Percentiles rank a stretch among this genome's conserved stretches.
These are phyloP conservation scores for Epithemia pelagica DNA, from an alignment of 108 stramenopile species.

Conservation along the genomic window DNA sequence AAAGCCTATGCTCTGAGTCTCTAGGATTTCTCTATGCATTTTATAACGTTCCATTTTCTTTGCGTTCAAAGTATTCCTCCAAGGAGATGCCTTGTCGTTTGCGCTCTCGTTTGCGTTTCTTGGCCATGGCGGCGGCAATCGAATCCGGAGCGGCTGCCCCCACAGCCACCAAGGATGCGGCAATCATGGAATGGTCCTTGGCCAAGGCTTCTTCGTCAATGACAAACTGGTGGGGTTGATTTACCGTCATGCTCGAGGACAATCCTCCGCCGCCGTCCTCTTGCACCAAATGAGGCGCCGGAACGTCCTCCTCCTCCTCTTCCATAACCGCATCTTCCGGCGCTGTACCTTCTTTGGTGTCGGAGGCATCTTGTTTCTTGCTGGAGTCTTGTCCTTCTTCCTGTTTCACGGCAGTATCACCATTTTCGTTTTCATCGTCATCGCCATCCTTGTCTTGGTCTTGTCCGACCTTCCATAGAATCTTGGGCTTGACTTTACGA, in stretches of 20 bases:
- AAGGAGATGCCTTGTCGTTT: slow-evolving; percentile 69
- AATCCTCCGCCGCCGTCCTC: slow-evolving; percentile 28
- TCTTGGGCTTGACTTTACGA: slow-evolving; percentile 83
- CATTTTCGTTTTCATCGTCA: slow-evolving; percentile 22
- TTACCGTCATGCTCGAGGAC: slow-evolving; percentile 24
- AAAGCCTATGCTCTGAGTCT: no score
- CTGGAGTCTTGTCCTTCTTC: slow-evolving; percentile 12
- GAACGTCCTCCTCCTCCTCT: slow-evolving; percentile 10
- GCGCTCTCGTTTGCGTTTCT: slow-evolving; percentile 32
- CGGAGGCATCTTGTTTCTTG: slow-evolving; percentile 9
- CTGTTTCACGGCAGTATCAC: neutral
- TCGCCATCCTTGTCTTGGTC: slow-evolving; percentile 46
- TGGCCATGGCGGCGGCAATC: slow-evolving; percentile 33
- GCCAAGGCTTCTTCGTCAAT: slow-evolving; percentile 75
- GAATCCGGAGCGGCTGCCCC: slow-evolving; percentile 13
- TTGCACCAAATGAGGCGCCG: slow-evolving; percentile 28
- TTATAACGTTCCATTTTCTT: slow-evolving; percentile 60
- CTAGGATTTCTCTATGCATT: neutral
- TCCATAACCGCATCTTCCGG: slow-evolving; percentile 40
- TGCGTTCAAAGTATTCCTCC: slow-evolving; percentile 61
- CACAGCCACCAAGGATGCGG: neutral
- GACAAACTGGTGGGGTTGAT: slow-evolving; percentile 38
- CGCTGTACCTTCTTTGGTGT: slow-evolving; percentile 21
- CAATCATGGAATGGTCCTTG: slow-evolving; percentile 23
- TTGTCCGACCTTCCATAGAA: slow-evolving; percentile 84